Evolutionary conservation across 108 stramenopile species (phyloP).

Genomic region (Bacterosira constricta): DNA sequence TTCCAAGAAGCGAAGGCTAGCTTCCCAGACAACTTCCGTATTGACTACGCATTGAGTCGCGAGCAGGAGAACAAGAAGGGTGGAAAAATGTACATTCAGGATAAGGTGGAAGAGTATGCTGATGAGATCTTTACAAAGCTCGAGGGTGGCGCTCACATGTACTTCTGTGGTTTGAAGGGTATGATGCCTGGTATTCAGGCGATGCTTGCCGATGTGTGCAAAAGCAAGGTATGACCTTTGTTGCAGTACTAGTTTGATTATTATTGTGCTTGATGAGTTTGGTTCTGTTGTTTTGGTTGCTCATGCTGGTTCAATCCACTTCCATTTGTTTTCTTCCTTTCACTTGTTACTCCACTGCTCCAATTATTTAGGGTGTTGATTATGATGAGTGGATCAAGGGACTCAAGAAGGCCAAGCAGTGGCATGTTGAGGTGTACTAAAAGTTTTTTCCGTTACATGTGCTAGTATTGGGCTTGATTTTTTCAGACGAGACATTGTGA

Average conservation of each 20-base stretch:
- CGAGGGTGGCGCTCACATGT: conserved; percentile 92
- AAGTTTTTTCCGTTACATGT: neutral
- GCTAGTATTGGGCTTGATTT: neutral
- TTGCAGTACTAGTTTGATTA: too few relatives aligned
- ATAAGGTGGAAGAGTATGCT: conserved; percentile 97
- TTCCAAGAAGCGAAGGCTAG: conserved; percentile 86
- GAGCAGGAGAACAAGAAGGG: conserved; percentile 93
- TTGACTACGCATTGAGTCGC: conserved; percentile 96
- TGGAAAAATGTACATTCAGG: conserved; percentile 99
- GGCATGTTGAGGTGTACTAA: conserved; percentile 93
- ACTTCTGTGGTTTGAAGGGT: conserved; percentile 98
- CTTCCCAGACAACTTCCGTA: conserved; percentile 91
- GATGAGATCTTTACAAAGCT: conserved; percentile 94
- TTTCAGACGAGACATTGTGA: too few relatives aligned
- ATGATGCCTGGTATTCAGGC: conserved; percentile 98
- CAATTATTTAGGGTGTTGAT: too few relatives aligned
- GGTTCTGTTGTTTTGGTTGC: too few relatives aligned
- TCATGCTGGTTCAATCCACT: too few relatives aligned
- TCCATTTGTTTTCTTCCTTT: too few relatives aligned
- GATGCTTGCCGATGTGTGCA: conserved; percentile 89
- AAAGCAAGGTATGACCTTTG: conserved; percentile 77
- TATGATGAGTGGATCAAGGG: conserved; percentile 88
- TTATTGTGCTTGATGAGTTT: too few relatives aligned
- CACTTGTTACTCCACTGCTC: too few relatives aligned
- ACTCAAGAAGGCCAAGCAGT: conserved; percentile 89